A percentile compares a stretch with the other conserved stretches of the same genome.
Evolutionary conservation across 129 eudicot genomes (phyloP).

Genomic region (Helichrysum umbraculigerum): DNA sequence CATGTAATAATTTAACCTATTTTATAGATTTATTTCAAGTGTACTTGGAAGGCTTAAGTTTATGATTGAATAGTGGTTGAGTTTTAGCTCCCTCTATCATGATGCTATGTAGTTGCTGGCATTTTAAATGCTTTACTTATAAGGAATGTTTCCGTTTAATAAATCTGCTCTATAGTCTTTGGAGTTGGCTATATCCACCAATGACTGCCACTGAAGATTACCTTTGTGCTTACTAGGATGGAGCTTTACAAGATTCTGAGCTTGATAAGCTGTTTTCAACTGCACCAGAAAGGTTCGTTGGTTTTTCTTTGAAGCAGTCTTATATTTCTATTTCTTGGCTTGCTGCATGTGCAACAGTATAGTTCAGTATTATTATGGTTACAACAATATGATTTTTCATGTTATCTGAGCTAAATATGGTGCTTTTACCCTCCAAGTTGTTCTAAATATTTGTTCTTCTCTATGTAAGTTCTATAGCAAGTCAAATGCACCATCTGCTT

Average conservation of each 20-base stretch:
- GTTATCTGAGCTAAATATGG: conserved; percentile 4
- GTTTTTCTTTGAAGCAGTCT: conserved; percentile 22
- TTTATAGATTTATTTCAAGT: conserved; percentile 6
- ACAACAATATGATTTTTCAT: conserved; percentile 12
- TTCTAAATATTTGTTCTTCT: no score
- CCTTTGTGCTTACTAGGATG: conserved; percentile 61
- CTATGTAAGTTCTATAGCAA: conserved; percentile 5
- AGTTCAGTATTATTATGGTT: background rate
- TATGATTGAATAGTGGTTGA: conserved; percentile 3
- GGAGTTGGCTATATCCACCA: conserved; percentile 5
- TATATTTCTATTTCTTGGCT: conserved; percentile 15
- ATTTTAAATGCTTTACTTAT: conserved; percentile 19
- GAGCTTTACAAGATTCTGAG: conserved; percentile 66
- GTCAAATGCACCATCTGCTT: conserved; percentile 1
- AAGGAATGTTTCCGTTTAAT: background rate
- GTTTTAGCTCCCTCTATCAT: conserved; percentile 5
- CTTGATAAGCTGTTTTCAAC: conserved; percentile 91
- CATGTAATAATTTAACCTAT: background rate
- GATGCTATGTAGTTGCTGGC: conserved; percentile 8
- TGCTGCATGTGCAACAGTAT: conserved; percentile 7
- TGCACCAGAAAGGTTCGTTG: conserved; percentile 85
- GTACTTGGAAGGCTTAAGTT: conserved; percentile 5
- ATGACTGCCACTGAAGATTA: conserved; percentile 16
- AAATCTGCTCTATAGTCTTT: conserved; percentile 4
- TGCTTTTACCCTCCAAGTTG: background rate